Evolutionary conservation across 306 rosid species (phyloP).

Genomic region (Biancaea sappan): DNA sequence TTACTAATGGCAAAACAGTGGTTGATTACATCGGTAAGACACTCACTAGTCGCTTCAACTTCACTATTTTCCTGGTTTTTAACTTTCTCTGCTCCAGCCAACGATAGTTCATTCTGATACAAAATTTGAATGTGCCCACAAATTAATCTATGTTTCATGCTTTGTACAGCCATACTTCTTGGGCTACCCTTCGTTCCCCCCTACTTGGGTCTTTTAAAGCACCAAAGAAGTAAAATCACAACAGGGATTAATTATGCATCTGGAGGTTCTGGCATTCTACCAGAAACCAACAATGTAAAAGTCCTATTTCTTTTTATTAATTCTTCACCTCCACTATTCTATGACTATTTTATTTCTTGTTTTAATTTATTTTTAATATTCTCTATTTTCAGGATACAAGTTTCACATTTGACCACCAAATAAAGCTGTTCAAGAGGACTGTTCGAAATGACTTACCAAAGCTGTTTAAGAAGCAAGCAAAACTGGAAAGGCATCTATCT

Average conservation of each 20-base stretch:
- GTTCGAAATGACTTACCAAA: constrained; percentile 28
- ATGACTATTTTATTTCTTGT: background rate
- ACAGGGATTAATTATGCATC: constrained; percentile 47
- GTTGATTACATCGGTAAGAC: constrained; percentile 47
- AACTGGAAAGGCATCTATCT: constrained; percentile 34
- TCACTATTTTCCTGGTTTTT: background rate
- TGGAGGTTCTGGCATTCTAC: constrained; percentile 39
- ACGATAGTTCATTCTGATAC: background rate
- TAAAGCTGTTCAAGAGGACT: constrained; percentile 14
- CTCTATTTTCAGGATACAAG: background rate
- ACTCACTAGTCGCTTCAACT: background rate
- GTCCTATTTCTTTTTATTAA: background rate
- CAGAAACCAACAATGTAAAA: constrained; percentile 30
- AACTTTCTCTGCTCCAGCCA: background rate
- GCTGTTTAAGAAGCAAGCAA: background rate
- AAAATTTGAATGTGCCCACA: background rate
- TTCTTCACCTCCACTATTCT: background rate
- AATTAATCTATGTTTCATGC: background rate
- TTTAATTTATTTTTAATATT: background rate
- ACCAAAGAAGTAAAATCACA: constrained; percentile 25
- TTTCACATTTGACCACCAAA: constrained; percentile 34
- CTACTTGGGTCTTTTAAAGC: constrained; percentile 37
- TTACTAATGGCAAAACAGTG: constrained; percentile 43
- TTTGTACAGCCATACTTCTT: constrained; percentile 37
- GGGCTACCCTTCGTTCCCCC: constrained; percentile 44